Percentiles rank a stretch among this genome's conserved stretches.
Conservation (phyloP, 2,329 filamentous ascomycete genomes). For the Ustulina deusta region DNA sequence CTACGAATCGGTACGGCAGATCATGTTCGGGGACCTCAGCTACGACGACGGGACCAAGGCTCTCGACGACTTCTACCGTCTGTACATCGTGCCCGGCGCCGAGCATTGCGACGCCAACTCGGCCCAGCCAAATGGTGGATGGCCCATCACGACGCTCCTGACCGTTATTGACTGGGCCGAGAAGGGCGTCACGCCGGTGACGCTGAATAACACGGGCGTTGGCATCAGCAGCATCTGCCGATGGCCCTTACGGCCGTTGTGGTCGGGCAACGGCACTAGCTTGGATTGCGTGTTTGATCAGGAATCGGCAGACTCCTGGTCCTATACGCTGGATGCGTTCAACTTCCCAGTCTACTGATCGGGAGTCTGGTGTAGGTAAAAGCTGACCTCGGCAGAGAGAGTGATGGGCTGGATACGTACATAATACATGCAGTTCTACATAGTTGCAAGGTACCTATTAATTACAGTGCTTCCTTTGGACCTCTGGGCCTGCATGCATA, state of each 20-base stretch:
- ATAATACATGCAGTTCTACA: background rate
- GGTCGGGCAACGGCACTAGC: constrained; percentile 51
- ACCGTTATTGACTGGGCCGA: constrained; percentile 66
- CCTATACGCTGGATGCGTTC: constrained; percentile 33
- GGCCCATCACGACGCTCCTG: constrained; percentile 59
- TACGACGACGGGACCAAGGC: constrained; percentile 56
- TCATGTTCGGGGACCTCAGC: constrained; percentile 59
- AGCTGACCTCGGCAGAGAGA: too few species aligned
- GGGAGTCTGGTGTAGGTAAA: background rate
- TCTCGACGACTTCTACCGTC: constrained; percentile 61
- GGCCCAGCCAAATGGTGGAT: constrained; percentile 56
- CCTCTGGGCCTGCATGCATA: background rate
- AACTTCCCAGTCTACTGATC: constrained; percentile 29
- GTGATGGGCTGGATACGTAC: background rate
- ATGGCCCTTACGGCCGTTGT: constrained; percentile 58
- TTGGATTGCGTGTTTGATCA: constrained; percentile 43
- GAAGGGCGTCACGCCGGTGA: constrained; percentile 58
- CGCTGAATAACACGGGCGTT: constrained; percentile 57
- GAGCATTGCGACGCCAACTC: constrained; percentile 61
- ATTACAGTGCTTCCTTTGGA: background rate
- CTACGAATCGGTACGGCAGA: constrained; percentile 60
- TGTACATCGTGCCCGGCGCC: constrained; percentile 60
- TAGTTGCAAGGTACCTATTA: too few species aligned
- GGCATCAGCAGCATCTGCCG: constrained; percentile 54
- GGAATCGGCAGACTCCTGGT: constrained; percentile 29